Evolutionary conservation across 2,329 filamentous ascomycete genomes (phyloP).

Genomic region (Arthroderma uncinatum): DNA sequence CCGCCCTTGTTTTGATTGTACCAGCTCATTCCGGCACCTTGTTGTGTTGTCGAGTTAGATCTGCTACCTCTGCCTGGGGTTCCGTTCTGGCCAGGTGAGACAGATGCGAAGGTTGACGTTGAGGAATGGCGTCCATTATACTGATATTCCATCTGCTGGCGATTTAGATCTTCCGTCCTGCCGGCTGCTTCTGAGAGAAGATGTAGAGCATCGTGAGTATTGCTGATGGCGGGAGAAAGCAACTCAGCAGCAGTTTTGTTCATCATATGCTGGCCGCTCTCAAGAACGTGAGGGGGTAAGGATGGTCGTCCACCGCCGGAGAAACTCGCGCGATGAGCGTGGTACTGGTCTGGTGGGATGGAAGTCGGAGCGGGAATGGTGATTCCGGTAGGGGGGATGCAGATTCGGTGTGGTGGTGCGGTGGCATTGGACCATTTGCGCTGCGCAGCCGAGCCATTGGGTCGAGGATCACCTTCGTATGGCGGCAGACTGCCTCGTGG

Average conservation of each 20-base stretch:
- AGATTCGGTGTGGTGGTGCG: constrained; percentile 8
- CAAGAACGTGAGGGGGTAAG: constrained; percentile 18
- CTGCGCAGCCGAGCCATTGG: constrained; percentile 5
- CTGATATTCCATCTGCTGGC: constrained; percentile 39
- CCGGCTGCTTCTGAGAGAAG: constrained; percentile 75
- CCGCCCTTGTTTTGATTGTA: constrained; percentile 34
- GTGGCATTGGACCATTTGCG: constrained; percentile 12
- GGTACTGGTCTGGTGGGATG: constrained; percentile 9
- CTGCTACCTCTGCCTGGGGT: constrained; percentile 27
- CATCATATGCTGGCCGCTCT: constrained; percentile 48
- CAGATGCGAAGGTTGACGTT: constrained; percentile 29
- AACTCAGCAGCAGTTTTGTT: constrained; percentile 50
- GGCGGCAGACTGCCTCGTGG: constrained; percentile 7
- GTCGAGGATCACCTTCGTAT: constrained; percentile 10
- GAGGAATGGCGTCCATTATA: constrained; percentile 30
- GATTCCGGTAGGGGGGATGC: constrained; percentile 7
- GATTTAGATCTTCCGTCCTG: constrained; percentile 39
- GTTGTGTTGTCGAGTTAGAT: constrained; percentile 27
- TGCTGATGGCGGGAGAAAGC: constrained; percentile 62
- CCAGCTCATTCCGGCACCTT: constrained; percentile 39
- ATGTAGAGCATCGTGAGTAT: constrained; percentile 84
- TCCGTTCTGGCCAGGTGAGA: constrained; percentile 27
- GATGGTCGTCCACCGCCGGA: constrained; percentile 8
- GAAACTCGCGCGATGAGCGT: constrained; percentile 9
- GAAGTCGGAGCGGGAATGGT: constrained; percentile 11